Evolutionary conservation across 2,329 filamentous ascomycete genomes (phyloP), one percentile per base, ranked within the genome.

Genomic region (Hypomyces rosellus): DNA sequence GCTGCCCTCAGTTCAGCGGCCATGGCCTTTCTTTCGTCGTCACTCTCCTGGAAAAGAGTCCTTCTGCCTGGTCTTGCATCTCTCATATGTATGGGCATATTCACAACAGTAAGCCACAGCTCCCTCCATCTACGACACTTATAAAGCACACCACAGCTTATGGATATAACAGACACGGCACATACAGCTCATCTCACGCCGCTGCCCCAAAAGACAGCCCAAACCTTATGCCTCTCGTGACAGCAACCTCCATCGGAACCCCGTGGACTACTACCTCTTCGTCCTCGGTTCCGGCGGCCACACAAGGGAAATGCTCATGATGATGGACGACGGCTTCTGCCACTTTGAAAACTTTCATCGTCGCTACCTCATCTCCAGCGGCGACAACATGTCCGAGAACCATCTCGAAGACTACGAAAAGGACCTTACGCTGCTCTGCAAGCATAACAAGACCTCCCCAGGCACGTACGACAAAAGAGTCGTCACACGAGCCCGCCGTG

Each of bases 281-380:
- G 84, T 97, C 22, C 85, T 97, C 20, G 93, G 93, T 47, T 95
- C 88, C 3, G 93, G 93, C 33, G 93, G 93, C 1, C 93, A 99
- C 69, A 96, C 93, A 1, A 85, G 89, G 44, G 93, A 99, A 69
- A 95, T 99, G 87, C 76, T 96, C 55, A 83, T 86, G 62, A 87
- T 96, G 73, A 81, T 99, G 59, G 73, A 75, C 50, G 72, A 75
- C 58, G 79, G 77, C 57, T 80, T 78, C 62, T 74, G 73, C 51
- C 69, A 69, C 37, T 75, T 74, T 56, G 41, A 65, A 48, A 64
- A 68, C 61, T 69, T 84, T 69, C 84, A 88, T 60, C 81, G 93
- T 22, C 92, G 89, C 25, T 99, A 95, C 66, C 71, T 95, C 18
- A 76, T 95, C 49, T 87, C 85, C 55, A 82, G 80, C 1, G 90